These are phyloP conservation scores for Biscogniauxia sp. DNA, from an alignment of 2,329 filamentous ascomycete genomes.

Conservation along the genomic window DNA sequence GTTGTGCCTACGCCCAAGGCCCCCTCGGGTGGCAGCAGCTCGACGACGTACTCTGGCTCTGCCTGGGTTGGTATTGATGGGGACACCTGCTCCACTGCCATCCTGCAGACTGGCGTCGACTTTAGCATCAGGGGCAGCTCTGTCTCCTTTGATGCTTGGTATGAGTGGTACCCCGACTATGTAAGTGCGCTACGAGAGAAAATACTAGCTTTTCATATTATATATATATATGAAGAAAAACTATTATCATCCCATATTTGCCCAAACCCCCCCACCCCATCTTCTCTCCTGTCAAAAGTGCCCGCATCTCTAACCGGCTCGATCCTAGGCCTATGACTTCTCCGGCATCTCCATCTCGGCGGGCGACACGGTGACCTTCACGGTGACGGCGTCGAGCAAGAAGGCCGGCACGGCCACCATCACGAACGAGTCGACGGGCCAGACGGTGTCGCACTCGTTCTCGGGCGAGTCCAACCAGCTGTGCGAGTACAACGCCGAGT, in stretches of 20 bases:
- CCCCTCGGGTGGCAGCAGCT: conserved; percentile 30
- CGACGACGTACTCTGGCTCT: conserved; percentile 14
- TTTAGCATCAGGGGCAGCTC: conserved; percentile 44
- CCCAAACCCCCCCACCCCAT: no score
- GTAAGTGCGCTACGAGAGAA: neutral
- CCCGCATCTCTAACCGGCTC: no score
- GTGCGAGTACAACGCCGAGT: conserved; percentile 58
- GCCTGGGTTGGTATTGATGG: conserved; percentile 62
- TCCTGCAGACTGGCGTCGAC: conserved; percentile 58
- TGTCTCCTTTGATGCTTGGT: conserved; percentile 53
- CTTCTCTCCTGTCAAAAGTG: no score
- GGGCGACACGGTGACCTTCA: conserved; percentile 29
- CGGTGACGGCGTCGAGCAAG: conserved; percentile 22
- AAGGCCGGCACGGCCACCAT: conserved; percentile 45
- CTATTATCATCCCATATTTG: no score
- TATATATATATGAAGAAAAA: no score
- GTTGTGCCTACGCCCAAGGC: conserved; percentile 49
- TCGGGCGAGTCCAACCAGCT: conserved; percentile 41
- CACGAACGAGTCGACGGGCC: conserved; percentile 51
- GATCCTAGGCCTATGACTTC: conserved; percentile 47
- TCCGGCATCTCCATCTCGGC: conserved; percentile 38
- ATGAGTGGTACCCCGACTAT: conserved; percentile 60
- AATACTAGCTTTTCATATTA: neutral
- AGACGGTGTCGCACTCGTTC: conserved; percentile 51
- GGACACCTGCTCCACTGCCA: conserved; percentile 52